Base-by-base conservation (phyloP, 1,284 basidiomycete genomes). In the Rhodotorula mucilaginosa region DNA sequence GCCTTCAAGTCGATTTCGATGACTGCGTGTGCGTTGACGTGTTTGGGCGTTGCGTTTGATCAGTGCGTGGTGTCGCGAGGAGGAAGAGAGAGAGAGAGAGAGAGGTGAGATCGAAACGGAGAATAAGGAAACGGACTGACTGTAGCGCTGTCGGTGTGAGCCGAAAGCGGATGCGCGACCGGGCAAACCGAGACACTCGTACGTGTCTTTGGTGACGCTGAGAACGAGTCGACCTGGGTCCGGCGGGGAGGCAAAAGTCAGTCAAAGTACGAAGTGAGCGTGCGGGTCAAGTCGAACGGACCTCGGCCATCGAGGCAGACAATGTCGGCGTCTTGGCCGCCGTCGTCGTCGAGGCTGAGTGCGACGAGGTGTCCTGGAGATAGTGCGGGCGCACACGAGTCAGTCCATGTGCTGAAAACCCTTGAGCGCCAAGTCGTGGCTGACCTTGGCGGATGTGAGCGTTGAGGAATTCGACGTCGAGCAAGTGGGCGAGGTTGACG, bases 251-350 rank as follows among this genome's bases (percentile, higher is more conserved):
- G 10, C 15, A 10, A 8, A 23, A 26, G 26, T 56, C 54, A 56
- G 54, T 12, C 5, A n/a, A 16, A 34, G 34, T 5, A 34, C 23
- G n/a, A 6, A 6, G 21, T 29, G 23, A 1, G 3, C 10, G n/a
- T 54, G 13, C 52, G 39, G 21, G 26, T 23, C 19, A 23, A 29
- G 26, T 1, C 23, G 44, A 5, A 58, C 72, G 26, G n/a, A 75
- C 74, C 74, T 70, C 72, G 56, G 1, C 74, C 74, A 51, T 75
- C 74, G 47, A 75, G 64, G 3, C 58, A 57, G 6, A 74, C 65
- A 5, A 74, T 56, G 47, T 75, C 74, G 13, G 62, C 74, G 10
- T 34, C 68, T 15, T 71, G 60, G 2, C 23, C 51, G 10, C 54
- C 64, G 12, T 64, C 68, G 10, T 58, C 64, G 12, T 64, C 68